Evolutionary conservation across 163 green algal genomes (phyloP).

Genomic region (Chlamydomonas reinhardtii): DNA sequence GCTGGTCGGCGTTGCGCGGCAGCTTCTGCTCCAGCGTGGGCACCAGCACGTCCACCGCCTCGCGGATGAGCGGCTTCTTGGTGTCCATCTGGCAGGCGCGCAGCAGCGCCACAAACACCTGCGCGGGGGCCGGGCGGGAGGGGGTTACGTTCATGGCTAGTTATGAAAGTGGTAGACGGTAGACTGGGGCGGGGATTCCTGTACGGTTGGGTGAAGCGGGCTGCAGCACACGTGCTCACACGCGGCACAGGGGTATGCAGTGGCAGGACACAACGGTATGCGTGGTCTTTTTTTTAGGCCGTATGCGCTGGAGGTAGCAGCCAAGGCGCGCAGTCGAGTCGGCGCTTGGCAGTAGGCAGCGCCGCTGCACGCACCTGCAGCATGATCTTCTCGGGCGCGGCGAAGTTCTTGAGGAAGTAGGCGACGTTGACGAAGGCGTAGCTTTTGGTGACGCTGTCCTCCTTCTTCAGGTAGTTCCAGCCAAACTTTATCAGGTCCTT

Average conservation of each 20-base stretch:
- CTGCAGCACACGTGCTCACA: no score
- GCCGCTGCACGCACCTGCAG: slow-evolving; percentile 74
- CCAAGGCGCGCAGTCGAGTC: no score
- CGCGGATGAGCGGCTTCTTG: slow-evolving; percentile 71
- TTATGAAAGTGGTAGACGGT: no score
- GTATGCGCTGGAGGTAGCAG: no score
- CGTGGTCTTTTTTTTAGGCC: no score
- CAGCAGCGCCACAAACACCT: slow-evolving; percentile 80
- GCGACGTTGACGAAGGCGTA: slow-evolving; percentile 91
- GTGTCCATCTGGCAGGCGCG: slow-evolving; percentile 73
- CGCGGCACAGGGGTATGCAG: no score
- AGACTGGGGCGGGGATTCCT: no score
- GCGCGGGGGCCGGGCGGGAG: neutral
- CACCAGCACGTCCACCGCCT: slow-evolving; percentile 89
- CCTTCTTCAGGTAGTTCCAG: slow-evolving; percentile 92
- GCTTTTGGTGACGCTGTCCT: slow-evolving; percentile 75
- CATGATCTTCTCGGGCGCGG: slow-evolving; percentile 90
- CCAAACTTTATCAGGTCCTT: slow-evolving; percentile 94
- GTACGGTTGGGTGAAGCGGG: no score
- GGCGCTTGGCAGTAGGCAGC: no score
- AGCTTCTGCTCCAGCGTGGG: slow-evolving; percentile 76
- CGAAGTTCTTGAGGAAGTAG: slow-evolving; percentile 89
- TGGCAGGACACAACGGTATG: no score
- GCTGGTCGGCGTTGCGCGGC: slow-evolving; percentile 45
- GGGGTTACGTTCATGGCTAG: no score